Conservation (phyloP, 345 rosid genomes). For the Syzygium aromaticum region DNA sequence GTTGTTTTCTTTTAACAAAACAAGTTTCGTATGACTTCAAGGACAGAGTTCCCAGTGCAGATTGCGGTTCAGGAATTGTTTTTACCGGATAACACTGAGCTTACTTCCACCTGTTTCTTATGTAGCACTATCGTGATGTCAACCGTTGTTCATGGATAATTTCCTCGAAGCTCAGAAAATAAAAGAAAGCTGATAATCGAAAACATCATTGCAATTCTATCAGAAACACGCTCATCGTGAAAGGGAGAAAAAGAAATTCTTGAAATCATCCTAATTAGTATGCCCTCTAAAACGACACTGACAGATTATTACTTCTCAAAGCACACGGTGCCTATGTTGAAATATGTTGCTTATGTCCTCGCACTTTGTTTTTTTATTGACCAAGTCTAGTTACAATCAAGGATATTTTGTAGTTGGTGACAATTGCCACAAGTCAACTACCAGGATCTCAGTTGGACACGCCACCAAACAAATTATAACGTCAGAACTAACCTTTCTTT, state of each 20-base stretch:
- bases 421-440: background rate
- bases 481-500: background rate
- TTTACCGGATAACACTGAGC: background rate
- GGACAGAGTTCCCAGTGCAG: background rate
- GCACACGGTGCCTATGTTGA: background rate
- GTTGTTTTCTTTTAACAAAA: background rate
- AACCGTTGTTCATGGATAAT: background rate
- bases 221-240: background rate
- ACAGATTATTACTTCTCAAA: background rate
- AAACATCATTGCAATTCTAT: background rate
- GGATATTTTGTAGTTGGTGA: background rate
- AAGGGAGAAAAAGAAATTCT: background rate
- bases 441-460: background rate
- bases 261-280: background rate
- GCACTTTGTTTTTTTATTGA: background rate
- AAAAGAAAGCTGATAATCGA: background rate
- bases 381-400: background rate
- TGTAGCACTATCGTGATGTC: background rate
- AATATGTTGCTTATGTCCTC: background rate
- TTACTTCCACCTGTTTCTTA: background rate
- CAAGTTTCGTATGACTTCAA: background rate
- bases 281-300: background rate
- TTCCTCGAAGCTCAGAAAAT: background rate
- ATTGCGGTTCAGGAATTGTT: background rate
- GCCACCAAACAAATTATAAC: background rate